Conservation (phyloP, 345 rosid species). For the Passiflora organensis region DNA sequence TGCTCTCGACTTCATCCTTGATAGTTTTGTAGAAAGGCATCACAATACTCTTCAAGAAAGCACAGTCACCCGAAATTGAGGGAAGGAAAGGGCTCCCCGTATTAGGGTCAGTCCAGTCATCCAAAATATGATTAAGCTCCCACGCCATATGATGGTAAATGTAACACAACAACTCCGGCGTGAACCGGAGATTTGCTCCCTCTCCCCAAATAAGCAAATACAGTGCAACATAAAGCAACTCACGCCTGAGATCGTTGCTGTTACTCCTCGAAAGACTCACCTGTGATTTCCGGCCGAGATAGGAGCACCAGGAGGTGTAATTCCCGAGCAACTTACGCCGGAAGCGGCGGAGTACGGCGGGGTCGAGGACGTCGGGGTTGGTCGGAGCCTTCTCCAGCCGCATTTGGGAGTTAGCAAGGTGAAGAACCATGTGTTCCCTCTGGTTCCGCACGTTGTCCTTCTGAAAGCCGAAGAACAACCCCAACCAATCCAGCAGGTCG, state of each 20-base stretch:
- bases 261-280: constrained; percentile 23
- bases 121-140: constrained; percentile 41
- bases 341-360: constrained; percentile 49
- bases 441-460: constrained; percentile 72
- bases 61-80: constrained; percentile 46
- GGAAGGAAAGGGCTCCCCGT: constrained; percentile 61
- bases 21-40: constrained; percentile 65
- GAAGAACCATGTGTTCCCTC: constrained; percentile 85
- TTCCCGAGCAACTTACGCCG: constrained; percentile 56
- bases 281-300: constrained; percentile 39
- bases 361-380: constrained; percentile 50
- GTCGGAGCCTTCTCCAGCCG: constrained; percentile 51
- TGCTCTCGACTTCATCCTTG: constrained; percentile 47
- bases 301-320: constrained; percentile 78
- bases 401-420: constrained; percentile 84
- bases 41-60: constrained; percentile 50
- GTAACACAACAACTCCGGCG: constrained; percentile 54
- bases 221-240: constrained; percentile 48
- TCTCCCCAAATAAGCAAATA: constrained; percentile 64
- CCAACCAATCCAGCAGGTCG: constrained; percentile 89
- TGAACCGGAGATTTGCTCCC: constrained; percentile 50
- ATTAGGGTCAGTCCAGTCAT: constrained; percentile 33
- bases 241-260: constrained; percentile 32
- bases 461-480: constrained; percentile 63
- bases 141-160: constrained; percentile 55